A percentile compares a stretch with the other conserved stretches of the same genome.
phyloP scores from a whole-genome alignment of 352 stramenopile genomes.

The Pythium brassicae region DNA sequence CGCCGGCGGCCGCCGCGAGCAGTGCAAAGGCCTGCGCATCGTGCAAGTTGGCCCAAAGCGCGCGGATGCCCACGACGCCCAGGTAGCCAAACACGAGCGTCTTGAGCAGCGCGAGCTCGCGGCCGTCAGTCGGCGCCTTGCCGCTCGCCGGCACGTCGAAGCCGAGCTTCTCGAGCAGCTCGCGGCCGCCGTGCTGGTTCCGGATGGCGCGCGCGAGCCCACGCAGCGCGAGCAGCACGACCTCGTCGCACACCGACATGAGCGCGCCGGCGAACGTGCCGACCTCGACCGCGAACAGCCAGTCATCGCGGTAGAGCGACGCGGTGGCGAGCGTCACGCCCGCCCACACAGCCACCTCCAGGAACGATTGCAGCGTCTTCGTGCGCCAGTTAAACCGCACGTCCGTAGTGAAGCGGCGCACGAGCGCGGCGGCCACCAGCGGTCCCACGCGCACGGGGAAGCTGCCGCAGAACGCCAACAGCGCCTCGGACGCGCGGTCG shows the following conservation, averaged over 20 bases:
- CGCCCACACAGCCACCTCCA: slow-evolving; percentile 69
- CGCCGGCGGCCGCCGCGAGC: slow-evolving; percentile 56
- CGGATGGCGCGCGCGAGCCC: slow-evolving; percentile 60
- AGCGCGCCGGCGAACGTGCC: slow-evolving; percentile 70
- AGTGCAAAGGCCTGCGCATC: slow-evolving; percentile 72
- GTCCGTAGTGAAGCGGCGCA: slow-evolving; percentile 73
- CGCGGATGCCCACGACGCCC: slow-evolving; percentile 54
- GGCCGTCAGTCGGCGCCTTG: slow-evolving; percentile 58
- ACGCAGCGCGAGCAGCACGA: slow-evolving; percentile 65
- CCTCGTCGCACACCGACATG: slow-evolving; percentile 80
- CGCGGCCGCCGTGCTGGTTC: slow-evolving; percentile 55
- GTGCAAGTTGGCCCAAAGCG: slow-evolving; percentile 61
- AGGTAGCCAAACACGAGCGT: slow-evolving; percentile 75
- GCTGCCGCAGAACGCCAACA: slow-evolving; percentile 59
- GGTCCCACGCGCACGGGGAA: slow-evolving; percentile 48
- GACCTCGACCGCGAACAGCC: slow-evolving; percentile 56
- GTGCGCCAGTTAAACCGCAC: slow-evolving; percentile 74
- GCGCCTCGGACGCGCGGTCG: slow-evolving; percentile 44
- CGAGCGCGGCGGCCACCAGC: slow-evolving; percentile 37
- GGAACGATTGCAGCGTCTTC: slow-evolving; percentile 80
- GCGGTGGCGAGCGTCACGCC: slow-evolving; percentile 67
- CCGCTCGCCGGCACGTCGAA: slow-evolving; percentile 74
- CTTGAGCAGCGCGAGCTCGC: slow-evolving; percentile 73
- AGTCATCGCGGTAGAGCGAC: slow-evolving; percentile 49
- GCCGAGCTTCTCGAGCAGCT: slow-evolving; percentile 51